Percentiles rank a stretch among this genome's conserved stretches.
phyloP scores from a whole-genome alignment of 108 stramenopile genomes.

The Nannochloropsis gaditana region DNA sequence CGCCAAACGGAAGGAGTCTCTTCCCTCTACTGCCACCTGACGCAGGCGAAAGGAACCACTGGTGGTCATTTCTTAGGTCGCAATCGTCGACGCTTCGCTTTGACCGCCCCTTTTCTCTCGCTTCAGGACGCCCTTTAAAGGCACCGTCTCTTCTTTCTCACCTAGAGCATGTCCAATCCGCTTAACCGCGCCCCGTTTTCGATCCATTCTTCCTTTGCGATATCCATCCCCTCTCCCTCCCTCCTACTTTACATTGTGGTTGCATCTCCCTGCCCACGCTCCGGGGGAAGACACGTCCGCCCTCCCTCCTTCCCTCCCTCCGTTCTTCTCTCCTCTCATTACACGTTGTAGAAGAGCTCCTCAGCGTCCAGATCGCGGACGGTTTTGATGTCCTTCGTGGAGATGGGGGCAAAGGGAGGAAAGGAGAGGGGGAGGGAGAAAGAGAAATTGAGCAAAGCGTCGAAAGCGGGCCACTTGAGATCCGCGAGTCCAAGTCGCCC shows the following conservation, averaged over 20 bases:
- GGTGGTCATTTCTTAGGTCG: too few relatives aligned
- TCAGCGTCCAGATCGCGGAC: constrained; percentile 41
- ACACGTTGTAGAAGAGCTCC: constrained; percentile 34
- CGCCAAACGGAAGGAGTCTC: too few relatives aligned
- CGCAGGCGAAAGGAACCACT: too few relatives aligned
- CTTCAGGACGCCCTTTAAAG: too few relatives aligned
- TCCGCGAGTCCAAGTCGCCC: too few relatives aligned
- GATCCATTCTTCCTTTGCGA: background rate
- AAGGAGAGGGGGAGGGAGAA: background rate
- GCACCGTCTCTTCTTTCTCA: too few relatives aligned
- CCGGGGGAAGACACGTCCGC: background rate
- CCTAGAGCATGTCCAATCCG: background rate
- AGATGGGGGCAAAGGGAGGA: background rate
- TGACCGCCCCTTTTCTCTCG: too few relatives aligned
- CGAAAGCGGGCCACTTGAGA: background rate
- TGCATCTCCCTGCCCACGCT: background rate
- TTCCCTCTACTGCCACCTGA: too few relatives aligned
- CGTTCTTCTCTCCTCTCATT: background rate
- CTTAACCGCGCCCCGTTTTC: background rate
- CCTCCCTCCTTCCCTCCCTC: background rate
- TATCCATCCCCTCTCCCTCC: background rate
- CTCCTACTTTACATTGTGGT: background rate
- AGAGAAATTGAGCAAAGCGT: background rate
- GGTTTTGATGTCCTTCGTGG: constrained; percentile 25
- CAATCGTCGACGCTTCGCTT: too few relatives aligned